A percentile compares a stretch with the other conserved stretches of the same genome.
These are phyloP conservation scores for Cytospora paraplurivora DNA, from an alignment of 2,329 filamentous ascomycete species.

Conservation along the genomic window DNA sequence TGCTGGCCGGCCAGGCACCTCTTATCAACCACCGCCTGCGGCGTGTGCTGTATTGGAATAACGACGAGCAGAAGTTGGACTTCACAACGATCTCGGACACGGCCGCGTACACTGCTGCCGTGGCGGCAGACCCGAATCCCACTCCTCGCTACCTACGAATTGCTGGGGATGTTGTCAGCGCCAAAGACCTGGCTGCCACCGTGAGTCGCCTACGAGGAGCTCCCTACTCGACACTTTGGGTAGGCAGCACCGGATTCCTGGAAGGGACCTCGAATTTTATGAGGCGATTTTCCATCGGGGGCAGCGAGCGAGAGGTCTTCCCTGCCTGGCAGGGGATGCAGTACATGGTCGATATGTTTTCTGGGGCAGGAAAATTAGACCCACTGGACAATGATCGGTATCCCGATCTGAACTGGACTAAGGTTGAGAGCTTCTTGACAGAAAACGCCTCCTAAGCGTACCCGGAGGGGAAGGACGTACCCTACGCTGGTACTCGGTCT, in stretches of 20 bases:
- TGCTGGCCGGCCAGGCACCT: conserved; percentile 18
- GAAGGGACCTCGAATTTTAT: conserved; percentile 21
- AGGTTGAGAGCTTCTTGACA: conserved; percentile 19
- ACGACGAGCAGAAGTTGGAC: conserved; percentile 25
- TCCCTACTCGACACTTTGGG: conserved; percentile 24
- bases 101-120: conserved; percentile 29
- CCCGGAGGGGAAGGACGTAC: no score
- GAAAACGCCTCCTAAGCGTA: background rate
- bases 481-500: background rate
- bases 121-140: conserved; percentile 27
- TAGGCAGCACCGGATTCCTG: conserved; percentile 27
- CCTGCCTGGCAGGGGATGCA: conserved; percentile 32
- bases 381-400: conserved; percentile 30
- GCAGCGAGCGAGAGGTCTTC: conserved; percentile 25
- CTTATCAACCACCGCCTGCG: conserved; percentile 22
- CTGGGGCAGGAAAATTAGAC: conserved; percentile 28
- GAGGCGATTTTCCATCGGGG: conserved; percentile 25
- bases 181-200: conserved; percentile 22
- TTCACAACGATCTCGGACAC: conserved; percentile 31
- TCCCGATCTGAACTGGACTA: conserved; percentile 29
- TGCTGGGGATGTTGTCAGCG: conserved; percentile 26
- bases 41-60: conserved; percentile 27
- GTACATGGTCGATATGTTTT: conserved; percentile 30
- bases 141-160: conserved; percentile 31
- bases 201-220: conserved; percentile 14